phyloP scores from a whole-genome alignment of 148 eudicot species.

The Oxyria digyna region DNA sequence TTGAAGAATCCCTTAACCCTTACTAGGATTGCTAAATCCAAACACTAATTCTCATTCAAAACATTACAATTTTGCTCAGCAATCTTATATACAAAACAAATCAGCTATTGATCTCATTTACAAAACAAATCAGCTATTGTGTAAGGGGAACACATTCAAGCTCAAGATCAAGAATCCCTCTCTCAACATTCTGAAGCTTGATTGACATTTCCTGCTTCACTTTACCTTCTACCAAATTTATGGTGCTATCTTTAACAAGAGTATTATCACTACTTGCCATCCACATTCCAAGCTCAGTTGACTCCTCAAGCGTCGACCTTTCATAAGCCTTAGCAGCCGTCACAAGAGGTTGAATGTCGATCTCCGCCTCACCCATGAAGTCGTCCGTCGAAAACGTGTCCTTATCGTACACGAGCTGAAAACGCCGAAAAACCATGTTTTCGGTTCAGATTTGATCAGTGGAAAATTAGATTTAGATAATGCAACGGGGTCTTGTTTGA shows the following conservation, averaged over 20 bases:
- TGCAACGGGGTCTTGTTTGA: no score
- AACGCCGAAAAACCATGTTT: neutral
- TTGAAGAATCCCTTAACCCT: neutral
- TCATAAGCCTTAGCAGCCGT: conserved; percentile 77
- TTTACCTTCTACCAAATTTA: conserved; percentile 40
- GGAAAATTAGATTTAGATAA: no score
- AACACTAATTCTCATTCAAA: neutral
- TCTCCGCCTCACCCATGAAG: conserved; percentile 95
- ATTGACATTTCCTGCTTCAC: conserved; percentile 69
- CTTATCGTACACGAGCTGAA: conserved; percentile 83
- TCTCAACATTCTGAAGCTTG: conserved; percentile 70
- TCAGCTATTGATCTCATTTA: neutral
- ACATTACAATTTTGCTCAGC: neutral
- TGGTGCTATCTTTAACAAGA: conserved; percentile 55
- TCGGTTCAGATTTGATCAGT: neutral
- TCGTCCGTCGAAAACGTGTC: conserved; percentile 84
- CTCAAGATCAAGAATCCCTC: conserved; percentile 76
- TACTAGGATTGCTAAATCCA: neutral
- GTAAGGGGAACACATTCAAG: conserved; percentile 90
- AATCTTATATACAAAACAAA: neutral
- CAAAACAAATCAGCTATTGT: conserved; percentile 33
- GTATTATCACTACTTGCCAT: conserved; percentile 62
- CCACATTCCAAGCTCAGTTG: conserved; percentile 56
- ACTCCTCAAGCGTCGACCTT: conserved; percentile 21
- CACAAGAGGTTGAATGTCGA: conserved; percentile 77